Evolutionary conservation across 1,284 basidiomycete species (phyloP).

Genomic region (Puccinia horiana): DNA sequence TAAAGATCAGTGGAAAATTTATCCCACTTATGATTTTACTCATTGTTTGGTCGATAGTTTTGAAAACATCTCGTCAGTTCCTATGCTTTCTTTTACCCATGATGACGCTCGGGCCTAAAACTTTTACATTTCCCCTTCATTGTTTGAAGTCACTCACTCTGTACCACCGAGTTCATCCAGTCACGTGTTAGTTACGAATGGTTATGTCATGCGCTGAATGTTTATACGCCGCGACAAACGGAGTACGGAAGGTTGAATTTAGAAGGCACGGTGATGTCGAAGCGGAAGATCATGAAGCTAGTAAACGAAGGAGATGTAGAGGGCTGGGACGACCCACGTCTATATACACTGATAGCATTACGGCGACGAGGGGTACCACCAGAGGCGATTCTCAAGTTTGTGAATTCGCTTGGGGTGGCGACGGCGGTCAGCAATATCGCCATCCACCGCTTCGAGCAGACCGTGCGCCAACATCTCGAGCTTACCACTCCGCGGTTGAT

Average conservation of each 20-base stretch:
- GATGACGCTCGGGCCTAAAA: background rate
- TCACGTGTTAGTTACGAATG: constrained; percentile 98
- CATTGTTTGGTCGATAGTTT: constrained; percentile 98
- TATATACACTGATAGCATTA: constrained; percentile 94
- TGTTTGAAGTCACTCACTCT: constrained; percentile 80
- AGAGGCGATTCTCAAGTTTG: constrained; percentile 89
- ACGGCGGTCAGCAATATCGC: constrained; percentile 82
- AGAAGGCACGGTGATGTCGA: constrained; percentile 94
- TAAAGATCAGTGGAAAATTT: constrained; percentile 86
- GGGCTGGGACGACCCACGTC: constrained; percentile 97
- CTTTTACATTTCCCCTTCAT: background rate
- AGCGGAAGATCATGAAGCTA: constrained; percentile 89
- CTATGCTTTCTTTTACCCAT: background rate
- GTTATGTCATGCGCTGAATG: constrained; percentile 92
- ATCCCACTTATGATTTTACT: constrained; percentile 98
- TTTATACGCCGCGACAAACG: constrained; percentile 98
- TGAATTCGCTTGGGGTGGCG: constrained; percentile 88
- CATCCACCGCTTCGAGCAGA: constrained; percentile 83
- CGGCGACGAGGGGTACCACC: constrained; percentile 92
- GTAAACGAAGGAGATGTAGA: constrained; percentile 81
- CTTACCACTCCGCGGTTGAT: constrained; percentile 81
- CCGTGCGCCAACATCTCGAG: constrained; percentile 86
- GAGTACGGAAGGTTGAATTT: constrained; percentile 93
- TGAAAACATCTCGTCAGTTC: constrained; percentile 90
- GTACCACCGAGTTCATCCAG: constrained; percentile 94